These are phyloP conservation scores for Chrysanthemum makinoi DNA, from an alignment of 129 eudicot species.

Conservation along the genomic window DNA sequence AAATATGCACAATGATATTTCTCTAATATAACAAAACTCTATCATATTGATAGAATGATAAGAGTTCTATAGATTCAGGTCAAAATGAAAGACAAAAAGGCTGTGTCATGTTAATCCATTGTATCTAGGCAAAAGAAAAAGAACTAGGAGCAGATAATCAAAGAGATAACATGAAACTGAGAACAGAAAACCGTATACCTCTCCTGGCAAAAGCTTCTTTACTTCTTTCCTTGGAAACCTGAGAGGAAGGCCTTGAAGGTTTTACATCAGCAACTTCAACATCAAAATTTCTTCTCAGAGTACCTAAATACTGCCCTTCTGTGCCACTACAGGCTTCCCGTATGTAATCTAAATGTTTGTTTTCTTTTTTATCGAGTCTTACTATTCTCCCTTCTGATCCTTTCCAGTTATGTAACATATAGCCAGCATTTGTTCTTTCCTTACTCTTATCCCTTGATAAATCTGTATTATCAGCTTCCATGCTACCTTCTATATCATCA, in stretches of 20 bases:
- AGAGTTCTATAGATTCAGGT: not conserved
- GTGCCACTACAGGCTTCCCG: slow-evolving; percentile 92
- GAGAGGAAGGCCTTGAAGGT: slow-evolving; percentile 49
- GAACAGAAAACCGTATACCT: slow-evolving; percentile 37
- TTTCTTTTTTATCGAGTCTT: slow-evolving; percentile 44
- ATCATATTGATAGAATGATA: not conserved
- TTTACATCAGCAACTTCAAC: slow-evolving; percentile 46
- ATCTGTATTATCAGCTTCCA: slow-evolving; percentile 76
- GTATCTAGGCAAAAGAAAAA: not conserved
- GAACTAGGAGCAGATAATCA: slow-evolving; percentile 1
- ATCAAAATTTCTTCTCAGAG: slow-evolving; percentile 46
- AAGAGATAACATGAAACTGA: slow-evolving; percentile 8
- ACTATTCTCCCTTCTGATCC: slow-evolving; percentile 41
- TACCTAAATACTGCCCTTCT: slow-evolving; percentile 61
- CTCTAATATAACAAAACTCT: not conserved
- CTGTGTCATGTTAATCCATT: not conserved
- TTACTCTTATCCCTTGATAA: slow-evolving; percentile 41
- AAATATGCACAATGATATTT: not conserved
- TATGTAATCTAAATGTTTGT: slow-evolving; percentile 51
- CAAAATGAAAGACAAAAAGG: not conserved
- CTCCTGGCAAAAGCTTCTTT: slow-evolving; percentile 56
- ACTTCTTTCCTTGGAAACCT: slow-evolving; percentile 64
- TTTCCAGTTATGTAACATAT: slow-evolving; percentile 36
- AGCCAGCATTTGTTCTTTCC: slow-evolving; percentile 39
- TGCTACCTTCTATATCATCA: slow-evolving; percentile 75